Conservation (phyloP, 2,329 filamentous ascomycete genomes). For the Alternaria sp. region DNA sequence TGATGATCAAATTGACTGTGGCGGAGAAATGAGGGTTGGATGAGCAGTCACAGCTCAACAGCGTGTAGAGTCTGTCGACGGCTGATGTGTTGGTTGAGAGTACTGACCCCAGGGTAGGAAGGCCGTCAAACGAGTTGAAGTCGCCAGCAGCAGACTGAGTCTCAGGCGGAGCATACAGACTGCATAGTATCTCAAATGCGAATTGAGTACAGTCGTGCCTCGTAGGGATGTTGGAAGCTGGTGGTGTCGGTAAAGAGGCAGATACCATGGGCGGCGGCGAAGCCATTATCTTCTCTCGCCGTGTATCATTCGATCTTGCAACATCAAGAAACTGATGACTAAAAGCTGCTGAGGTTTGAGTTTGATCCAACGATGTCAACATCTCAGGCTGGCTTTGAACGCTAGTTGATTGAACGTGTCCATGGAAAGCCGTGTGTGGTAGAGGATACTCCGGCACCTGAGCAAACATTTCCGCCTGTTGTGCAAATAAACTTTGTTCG, state of each 20-base stretch:
- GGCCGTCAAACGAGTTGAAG: conserved; percentile 35
- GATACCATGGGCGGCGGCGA: conserved; percentile 38
- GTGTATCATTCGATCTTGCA: conserved; percentile 33
- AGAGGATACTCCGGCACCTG: conserved; percentile 39
- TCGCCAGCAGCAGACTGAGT: conserved; percentile 37
- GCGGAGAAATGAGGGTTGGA: conserved; percentile 51
- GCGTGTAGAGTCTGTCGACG: conserved; percentile 45
- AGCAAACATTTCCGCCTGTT: conserved; percentile 38
- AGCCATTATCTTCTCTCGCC: conserved; percentile 35
- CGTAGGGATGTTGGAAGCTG: conserved; percentile 30
- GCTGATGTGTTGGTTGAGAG: conserved; percentile 47
- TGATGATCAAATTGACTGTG: conserved; percentile 46
- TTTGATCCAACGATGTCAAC: conserved; percentile 36
- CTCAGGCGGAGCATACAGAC: conserved; percentile 43
- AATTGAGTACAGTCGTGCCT: conserved; percentile 50
- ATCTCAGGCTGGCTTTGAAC: conserved; percentile 47
- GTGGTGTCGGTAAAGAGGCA: conserved; percentile 44
- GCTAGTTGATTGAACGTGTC: conserved; percentile 42
- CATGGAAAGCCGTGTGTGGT: conserved; percentile 31
- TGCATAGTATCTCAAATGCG: conserved; percentile 49
- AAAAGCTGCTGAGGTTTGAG: conserved; percentile 37
- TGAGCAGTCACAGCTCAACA: conserved; percentile 48
- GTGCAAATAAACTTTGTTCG: conserved; percentile 44
- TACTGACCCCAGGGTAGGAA: conserved; percentile 45
- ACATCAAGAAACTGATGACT: conserved; percentile 40